Evolutionary conservation across 257 asterid genomes (phyloP).

Genomic region (Nicotiana tabacum): DNA sequence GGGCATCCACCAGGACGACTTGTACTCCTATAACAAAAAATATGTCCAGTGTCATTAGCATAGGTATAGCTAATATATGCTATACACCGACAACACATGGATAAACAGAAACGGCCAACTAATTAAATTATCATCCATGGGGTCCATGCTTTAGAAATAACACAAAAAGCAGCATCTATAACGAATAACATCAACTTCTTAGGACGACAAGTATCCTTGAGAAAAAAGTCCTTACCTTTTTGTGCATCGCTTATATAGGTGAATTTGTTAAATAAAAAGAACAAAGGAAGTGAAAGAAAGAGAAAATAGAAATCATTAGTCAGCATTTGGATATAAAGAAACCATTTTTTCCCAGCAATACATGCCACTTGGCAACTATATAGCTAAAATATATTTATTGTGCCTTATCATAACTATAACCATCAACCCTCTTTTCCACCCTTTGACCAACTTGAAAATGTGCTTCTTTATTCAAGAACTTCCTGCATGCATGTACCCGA

Average conservation of each 20-base stretch:
- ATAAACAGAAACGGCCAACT: background rate
- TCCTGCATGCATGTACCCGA: background rate
- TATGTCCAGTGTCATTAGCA: background rate
- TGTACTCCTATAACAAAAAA: slow-evolving; percentile 41
- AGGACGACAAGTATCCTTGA: background rate
- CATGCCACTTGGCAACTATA: background rate
- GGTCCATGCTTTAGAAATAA: background rate
- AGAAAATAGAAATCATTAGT: background rate
- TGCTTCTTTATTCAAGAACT: background rate
- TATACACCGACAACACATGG: background rate
- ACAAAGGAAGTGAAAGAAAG: background rate
- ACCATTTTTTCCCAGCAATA: background rate
- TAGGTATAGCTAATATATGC: background rate
- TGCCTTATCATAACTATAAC: background rate
- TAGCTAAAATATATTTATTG: background rate
- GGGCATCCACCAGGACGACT: slow-evolving; percentile 86
- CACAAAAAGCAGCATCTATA: background rate
- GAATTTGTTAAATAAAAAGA: background rate
- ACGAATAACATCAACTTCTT: background rate
- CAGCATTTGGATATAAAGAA: background rate
- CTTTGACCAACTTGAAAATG: background rate
- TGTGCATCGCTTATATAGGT: background rate
- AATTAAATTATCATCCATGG: background rate
- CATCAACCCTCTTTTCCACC: background rate
- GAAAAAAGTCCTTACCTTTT: background rate